Base-by-base conservation (phyloP, 805 yeast genomes). In the Lipomyces mesembrius region DNA sequence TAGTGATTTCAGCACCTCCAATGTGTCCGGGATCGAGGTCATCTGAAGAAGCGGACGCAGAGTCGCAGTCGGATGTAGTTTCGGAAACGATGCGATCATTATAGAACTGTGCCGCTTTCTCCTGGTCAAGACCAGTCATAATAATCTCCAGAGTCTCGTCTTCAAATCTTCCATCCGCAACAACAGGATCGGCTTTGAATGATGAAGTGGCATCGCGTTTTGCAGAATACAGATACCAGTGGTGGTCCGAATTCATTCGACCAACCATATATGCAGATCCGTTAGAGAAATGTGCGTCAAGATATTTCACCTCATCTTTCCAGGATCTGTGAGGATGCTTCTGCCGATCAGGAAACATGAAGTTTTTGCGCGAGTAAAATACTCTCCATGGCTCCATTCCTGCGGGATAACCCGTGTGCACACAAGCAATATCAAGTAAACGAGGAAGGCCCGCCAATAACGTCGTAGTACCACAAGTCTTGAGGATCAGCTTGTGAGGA, bases 381-480 rank as follows among this genome's bases (percentile, higher is more conserved):
- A 92, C 87, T 72, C 89, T 85, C 78, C 83, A 84, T 39, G 91
- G 87, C 64, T 74, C 74, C 17, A 71, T 68, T 25, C 71, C 68
- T 32, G 70, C 74, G 67, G 71, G 82, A 76, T 63, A 80, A 62
- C 86, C 86, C 79, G 67, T 77, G 64, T 81, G 80, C 4, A 75
- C 67, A 20, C 77, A 72, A 2, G 87, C 83, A 43, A 84, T 74
- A 58, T 85, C 84, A 68, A 90, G 85, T 60, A 94, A 78, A 60
- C 85, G 83, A 34, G 85, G 86, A 34, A 94, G 78, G 71, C 97
- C 94, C 29, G 87, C 84, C 65, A 94, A 82, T 0, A 97, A 89
- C 0, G 97, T 92, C 0, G 98, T 94, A 3, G 98, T 93, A 7
- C 99, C 99, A 77, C 99, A 94, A 4, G 99, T 94, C 78, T 94